Conservation (phyloP, 2,329 filamentous ascomycete genomes). For the Hyphodiscus sp. region DNA sequence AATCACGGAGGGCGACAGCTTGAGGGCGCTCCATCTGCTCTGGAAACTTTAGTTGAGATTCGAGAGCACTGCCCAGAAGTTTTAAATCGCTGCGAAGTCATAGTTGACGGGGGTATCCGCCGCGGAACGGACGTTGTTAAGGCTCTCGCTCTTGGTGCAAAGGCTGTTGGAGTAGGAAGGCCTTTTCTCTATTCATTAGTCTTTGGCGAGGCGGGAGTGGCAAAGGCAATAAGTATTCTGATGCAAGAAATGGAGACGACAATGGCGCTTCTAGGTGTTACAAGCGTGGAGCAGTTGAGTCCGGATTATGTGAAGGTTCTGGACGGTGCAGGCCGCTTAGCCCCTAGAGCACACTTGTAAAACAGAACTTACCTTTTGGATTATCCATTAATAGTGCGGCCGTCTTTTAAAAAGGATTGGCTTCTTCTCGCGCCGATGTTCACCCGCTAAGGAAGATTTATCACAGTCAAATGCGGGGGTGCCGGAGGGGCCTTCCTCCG, state of each 20-base stretch:
- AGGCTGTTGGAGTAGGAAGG: constrained; percentile 53
- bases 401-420: no score
- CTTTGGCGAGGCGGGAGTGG: constrained; percentile 49
- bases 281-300: constrained; percentile 48
- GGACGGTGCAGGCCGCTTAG: no score
- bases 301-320: no score
- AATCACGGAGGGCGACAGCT: constrained; percentile 52
- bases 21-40: constrained; percentile 43
- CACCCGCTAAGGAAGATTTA: no score
- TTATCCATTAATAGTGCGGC: no score
- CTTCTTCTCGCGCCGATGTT: no score
- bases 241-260: constrained; percentile 57
- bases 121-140: constrained; percentile 60
- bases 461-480: no score
- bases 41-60: constrained; percentile 55
- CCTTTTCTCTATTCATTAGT: constrained; percentile 51
- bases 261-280: constrained; percentile 58
- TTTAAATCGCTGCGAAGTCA: constrained; percentile 51
- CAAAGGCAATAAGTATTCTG: constrained; percentile 41
- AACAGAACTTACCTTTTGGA: no score
- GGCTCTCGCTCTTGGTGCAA: constrained; percentile 55
- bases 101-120: constrained; percentile 55
- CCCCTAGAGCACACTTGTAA: no score
- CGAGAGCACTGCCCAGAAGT: constrained; percentile 51
- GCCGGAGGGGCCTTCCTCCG: no score